Evolutionary conservation across 768 basidiomycete species (phyloP), one percentile per base, ranked within the genome.

Genomic region (Pulveroboletus sp.): DNA sequence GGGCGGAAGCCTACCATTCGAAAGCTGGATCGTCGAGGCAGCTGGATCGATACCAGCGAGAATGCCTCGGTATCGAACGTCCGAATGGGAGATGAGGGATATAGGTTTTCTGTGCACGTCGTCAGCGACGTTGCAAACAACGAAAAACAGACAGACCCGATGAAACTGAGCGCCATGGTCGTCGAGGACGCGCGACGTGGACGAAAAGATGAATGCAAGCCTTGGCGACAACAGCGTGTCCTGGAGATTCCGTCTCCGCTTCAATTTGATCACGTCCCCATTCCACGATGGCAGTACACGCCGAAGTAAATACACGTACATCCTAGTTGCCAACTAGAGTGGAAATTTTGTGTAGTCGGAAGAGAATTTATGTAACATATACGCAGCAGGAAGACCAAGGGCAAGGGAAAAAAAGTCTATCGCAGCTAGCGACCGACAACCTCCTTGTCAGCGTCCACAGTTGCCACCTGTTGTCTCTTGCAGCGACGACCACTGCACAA

Each of bases 11-110:
- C 36, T 53, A 89, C 90, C 90, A 77, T 91, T 90, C 27, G 86
- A 88, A 31, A 93, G 78, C 64, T 89, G 86, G 56, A 93, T 93
- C 4, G 91, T 93, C 11, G 88, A 89, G 43, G 86, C 86, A 53
- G 73, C 79, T 29, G 90, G 85, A 71, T 92, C 89, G 62, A 93
- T 91, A 32, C 88, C 89, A 42, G 87, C 87, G 40, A 93, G 76
- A 54, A 89, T 90, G 53, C 90, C 90, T 55, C 88, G 79, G 72
- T 93, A 93, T 48, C 91, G 85, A 53, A 93, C 87, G 79, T 91
- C 91, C 43, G 88, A 89, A 67, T 90, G 87, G 50, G 90, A 92
- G 67, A 90, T 86, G 63, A 93, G 83, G 49, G 90, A 90, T 50
- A 93, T 93, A 10, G 86, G 81, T 77, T 90, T 90, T 67, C 89